Percentiles rank a stretch among this genome's conserved stretches.
Evolutionary conservation across 305 asterid species (phyloP).

Genomic region (Fraxinus floribunda): DNA sequence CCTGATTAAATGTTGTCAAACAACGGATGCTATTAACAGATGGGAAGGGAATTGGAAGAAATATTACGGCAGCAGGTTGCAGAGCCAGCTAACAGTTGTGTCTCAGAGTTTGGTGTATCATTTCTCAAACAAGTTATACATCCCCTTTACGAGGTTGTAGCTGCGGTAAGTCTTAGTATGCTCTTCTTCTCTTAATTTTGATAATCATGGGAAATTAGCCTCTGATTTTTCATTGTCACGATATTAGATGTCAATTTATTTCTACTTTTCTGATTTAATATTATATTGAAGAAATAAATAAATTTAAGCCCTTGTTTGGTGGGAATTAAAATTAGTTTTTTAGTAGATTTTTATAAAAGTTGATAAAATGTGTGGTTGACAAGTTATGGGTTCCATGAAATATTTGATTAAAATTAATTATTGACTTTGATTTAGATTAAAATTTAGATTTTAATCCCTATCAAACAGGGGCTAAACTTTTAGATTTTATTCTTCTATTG

Average conservation of each 20-base stretch:
- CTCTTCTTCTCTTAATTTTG: slow-evolving; percentile 20
- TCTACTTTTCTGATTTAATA: slow-evolving; percentile 12
- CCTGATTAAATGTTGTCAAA: slow-evolving; percentile 23
- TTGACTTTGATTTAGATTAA: too few relatives aligned
- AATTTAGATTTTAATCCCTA: too few relatives aligned
- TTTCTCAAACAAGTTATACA: slow-evolving; percentile 81
- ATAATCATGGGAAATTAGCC: neutral
- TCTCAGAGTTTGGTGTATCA: slow-evolving; percentile 71
- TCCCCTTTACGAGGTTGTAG: slow-evolving; percentile 77
- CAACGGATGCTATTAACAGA: slow-evolving; percentile 53
- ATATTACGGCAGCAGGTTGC: slow-evolving; percentile 61
- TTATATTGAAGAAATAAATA: neutral
- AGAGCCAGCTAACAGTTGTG: slow-evolving; percentile 86
- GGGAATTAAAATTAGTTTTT: neutral
- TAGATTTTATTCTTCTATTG: slow-evolving; percentile 20
- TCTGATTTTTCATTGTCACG: neutral
- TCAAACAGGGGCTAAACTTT: neutral
- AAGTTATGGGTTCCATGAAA: neutral
- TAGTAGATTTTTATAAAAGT: too few relatives aligned
- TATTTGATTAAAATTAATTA: neutral
- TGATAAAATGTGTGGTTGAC: neutral
- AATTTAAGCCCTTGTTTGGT: neutral
- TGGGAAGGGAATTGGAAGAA: slow-evolving; percentile 94
- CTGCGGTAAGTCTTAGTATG: slow-evolving; percentile 65
- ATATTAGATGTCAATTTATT: slow-evolving; percentile 9